Evolutionary conservation across 2,329 filamentous ascomycete genomes (phyloP).

Genomic region (Ophiostoma quercus): DNA sequence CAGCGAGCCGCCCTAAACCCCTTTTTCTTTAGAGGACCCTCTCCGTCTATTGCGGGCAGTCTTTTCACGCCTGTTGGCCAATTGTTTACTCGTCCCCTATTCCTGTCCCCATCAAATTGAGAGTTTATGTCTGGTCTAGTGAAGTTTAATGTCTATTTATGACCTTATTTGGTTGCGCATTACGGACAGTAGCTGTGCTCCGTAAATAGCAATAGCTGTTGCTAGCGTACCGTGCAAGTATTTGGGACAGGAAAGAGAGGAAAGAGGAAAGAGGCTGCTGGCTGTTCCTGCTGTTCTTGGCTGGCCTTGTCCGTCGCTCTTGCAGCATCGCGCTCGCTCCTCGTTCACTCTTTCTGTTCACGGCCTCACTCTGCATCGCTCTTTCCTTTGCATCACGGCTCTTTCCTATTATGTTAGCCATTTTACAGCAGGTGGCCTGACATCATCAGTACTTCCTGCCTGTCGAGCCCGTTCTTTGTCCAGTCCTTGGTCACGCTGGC

Average conservation of each 20-base stretch:
- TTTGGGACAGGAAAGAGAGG: background rate
- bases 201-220: background rate
- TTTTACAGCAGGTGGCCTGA: background rate
- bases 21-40: constrained; percentile 16
- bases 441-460: background rate
- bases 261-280: background rate
- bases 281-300: constrained; percentile 13
- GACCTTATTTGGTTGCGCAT: background rate
- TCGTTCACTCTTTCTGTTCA: constrained; percentile 2
- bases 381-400: background rate
- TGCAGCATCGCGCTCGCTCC: background rate
- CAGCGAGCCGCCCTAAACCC: constrained; percentile 19
- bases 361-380: background rate
- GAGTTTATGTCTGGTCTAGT: background rate
- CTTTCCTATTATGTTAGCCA: too few species aligned
- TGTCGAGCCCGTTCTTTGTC: background rate
- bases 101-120: constrained; percentile 14
- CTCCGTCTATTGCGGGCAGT: background rate
- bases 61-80: constrained; percentile 12
- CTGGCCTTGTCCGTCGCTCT: background rate
- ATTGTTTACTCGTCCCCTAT: constrained; percentile 21
- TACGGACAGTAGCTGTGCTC: background rate
- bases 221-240: too few species aligned
- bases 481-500: background rate
- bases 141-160: constrained; percentile 5